Evolutionary conservation across 371 early-diverging fungal species (phyloP), one percentile per base, ranked within the genome.

Genomic region (Rhizopus arrhizus): DNA sequence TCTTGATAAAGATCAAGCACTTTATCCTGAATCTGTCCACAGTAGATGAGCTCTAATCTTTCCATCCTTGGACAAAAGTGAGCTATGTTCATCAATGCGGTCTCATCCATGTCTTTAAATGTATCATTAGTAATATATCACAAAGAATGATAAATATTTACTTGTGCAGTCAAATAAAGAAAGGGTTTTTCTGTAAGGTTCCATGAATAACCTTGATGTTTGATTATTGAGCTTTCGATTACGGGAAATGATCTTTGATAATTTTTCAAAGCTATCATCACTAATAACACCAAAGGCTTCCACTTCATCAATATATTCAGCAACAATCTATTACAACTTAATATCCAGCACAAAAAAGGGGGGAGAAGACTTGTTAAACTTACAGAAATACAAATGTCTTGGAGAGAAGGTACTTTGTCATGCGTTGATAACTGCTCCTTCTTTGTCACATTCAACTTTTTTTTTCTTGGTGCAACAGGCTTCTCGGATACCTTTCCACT

Each of bases 211-310:
- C 11, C 77, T 69, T 31, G 93, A 59, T 2, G 87, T 91, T 0
- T 74, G 68, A n/a, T 77, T 70, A 34, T 79, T 85, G 40, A 96
- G 67, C 34, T 81, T 71, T 3, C 96, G 85, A 67, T 87, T 85
- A 36, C 89, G 87, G 55, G 89, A 79, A 34, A 96, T 86, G 56
- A 96, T 93, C 54, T 83, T 87, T 53, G 89, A 83, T 28, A 96
- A 83, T 66, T 85, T 83, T 60, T 86, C 82, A 78, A 90, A 74
- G 59, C 84, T 88, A 16, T 78, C 64, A 4, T 74, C 76, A 13
- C 90, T 78, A 22, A 95, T 86, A 49, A 91, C 90, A 22, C 94
- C 94, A 69, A 95, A 85, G 5, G 81, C 84, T 48, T 92, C 92
- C 0, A 96, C 89, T 61, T 85, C 82, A 45, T 92, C 89, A 52